Evolutionary conservation across 257 asterid genomes (phyloP).

Genomic region (Hygrophila difformis): DNA sequence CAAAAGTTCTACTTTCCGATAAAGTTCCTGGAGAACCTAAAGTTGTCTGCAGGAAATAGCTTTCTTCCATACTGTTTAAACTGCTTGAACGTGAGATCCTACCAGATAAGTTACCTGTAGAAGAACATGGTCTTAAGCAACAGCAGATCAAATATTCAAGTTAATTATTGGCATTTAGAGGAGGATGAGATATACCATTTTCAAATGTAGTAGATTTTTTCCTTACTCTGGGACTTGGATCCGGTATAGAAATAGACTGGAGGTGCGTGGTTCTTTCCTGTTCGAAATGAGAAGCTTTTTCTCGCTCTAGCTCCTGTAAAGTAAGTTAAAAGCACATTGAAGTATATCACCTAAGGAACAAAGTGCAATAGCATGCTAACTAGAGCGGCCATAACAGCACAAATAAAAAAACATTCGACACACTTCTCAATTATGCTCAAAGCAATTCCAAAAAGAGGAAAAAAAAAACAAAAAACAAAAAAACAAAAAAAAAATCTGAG

Average conservation of each 20-base stretch:
- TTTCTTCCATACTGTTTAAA: slow-evolving; percentile 93
- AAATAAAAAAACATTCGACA: no score
- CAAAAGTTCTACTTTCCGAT: slow-evolving; percentile 54
- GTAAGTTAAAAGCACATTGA: no score
- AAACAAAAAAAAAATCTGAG: no score
- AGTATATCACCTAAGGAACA: no score
- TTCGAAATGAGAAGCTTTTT: slow-evolving; percentile 82
- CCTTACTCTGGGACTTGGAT: slow-evolving; percentile 47
- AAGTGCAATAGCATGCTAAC: no score
- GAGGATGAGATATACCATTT: slow-evolving; percentile 42
- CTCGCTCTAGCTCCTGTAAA: slow-evolving; percentile 71
- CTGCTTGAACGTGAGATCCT: slow-evolving; percentile 84
- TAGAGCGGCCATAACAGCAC: no score
- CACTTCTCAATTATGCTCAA: no score
- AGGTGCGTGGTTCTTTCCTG: slow-evolving; percentile 66
- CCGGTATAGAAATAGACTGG: slow-evolving; percentile 48
- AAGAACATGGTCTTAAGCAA: slow-evolving; percentile 20
- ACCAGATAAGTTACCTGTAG: slow-evolving; percentile 66
- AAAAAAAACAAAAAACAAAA: no score
- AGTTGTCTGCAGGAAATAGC: slow-evolving; percentile 87
- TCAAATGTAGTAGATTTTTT: slow-evolving; percentile 61
- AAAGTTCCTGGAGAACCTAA: slow-evolving; percentile 65
- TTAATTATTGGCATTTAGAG: background rate
- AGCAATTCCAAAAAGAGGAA: no score
- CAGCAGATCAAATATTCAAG: slow-evolving; percentile 1